Conservation (phyloP, 805 yeast genomes). For the Kurtzmaniella fragi region DNA sequence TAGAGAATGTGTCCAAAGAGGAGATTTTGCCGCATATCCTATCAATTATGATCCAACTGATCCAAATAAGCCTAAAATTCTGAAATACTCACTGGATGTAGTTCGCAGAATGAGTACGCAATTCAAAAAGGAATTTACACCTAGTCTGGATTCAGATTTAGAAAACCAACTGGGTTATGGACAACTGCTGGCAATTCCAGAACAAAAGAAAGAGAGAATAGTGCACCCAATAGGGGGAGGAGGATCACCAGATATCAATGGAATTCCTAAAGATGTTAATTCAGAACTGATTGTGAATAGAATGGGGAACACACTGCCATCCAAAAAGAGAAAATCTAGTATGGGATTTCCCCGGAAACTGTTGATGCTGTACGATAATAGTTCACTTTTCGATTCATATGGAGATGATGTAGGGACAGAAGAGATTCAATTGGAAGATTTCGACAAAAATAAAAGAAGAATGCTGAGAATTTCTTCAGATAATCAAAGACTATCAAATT, state of each 20-base stretch:
- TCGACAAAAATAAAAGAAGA: conserved; percentile 17
- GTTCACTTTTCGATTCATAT: conserved; percentile 29
- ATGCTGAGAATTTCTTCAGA: conserved; percentile 18
- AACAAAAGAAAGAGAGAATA: conserved; percentile 22
- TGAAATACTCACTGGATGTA: conserved; percentile 30
- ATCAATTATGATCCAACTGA: conserved; percentile 75
- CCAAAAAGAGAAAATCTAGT: conserved; percentile 28
- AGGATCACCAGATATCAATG: conserved; percentile 14
- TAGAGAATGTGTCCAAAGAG: conserved; percentile 62
- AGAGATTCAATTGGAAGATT: conserved; percentile 46
- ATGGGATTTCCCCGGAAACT: conserved; percentile 27
- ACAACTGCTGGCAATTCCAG: conserved; percentile 9
- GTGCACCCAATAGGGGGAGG: conserved; percentile 15
- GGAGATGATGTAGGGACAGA: conserved; percentile 40
- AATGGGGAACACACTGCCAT: not conserved
- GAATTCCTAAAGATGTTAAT: not conserved
- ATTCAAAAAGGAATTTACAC: not conserved
- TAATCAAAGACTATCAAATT: conserved; percentile 8
- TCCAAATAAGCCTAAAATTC: conserved; percentile 54
- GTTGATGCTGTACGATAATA: conserved; percentile 22
- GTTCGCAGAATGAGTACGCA: conserved; percentile 13
- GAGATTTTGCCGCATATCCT: conserved; percentile 66
- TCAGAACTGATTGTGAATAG: conserved; percentile 5
- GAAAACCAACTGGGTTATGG: not conserved
- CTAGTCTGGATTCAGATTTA: not conserved